Evolutionary conservation across 2,329 filamentous ascomycete genomes (phyloP).

Genomic region (Aureobasidium melanogenum): DNA sequence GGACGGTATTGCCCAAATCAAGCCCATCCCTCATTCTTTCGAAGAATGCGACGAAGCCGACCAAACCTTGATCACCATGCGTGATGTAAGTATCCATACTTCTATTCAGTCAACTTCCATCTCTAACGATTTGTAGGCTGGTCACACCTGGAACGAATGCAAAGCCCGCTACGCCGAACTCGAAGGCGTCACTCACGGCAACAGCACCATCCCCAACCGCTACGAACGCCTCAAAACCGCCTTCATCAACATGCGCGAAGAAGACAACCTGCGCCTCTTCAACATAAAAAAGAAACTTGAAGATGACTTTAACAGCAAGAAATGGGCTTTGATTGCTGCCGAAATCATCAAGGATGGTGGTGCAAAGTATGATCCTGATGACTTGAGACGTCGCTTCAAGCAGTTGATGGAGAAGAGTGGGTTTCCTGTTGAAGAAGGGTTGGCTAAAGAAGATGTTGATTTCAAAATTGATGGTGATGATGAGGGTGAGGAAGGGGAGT

Average conservation of each 20-base stretch:
- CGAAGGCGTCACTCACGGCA: conserved; percentile 27
- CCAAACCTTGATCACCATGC: conserved; percentile 21
- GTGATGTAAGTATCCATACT: conserved; percentile 16
- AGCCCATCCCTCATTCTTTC: conserved; percentile 21
- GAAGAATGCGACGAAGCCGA: conserved; percentile 24
- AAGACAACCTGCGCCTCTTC: conserved; percentile 28
- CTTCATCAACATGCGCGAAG: conserved; percentile 27
- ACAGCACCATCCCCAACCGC: conserved; percentile 30
- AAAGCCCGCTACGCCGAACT: conserved; percentile 19
- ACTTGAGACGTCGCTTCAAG: conserved; percentile 32
- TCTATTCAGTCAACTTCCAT: neutral
- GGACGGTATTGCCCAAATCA: neutral
- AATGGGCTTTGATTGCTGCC: conserved; percentile 31
- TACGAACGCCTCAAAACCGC: conserved; percentile 32
- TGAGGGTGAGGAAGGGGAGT: neutral
- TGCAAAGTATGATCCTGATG: conserved; percentile 21
- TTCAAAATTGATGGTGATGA: neutral
- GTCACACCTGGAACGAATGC: conserved; percentile 21
- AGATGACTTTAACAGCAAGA: conserved; percentile 29
- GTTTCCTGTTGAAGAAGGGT: neutral
- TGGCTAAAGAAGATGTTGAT: neutral
- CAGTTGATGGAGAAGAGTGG: conserved; percentile 26
- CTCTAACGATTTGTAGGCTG: neutral
- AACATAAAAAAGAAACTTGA: conserved; percentile 32
- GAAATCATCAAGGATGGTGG: conserved; percentile 25